Conservation (phyloP, 2,329 filamentous ascomycete species). For the Fusarium tupiense region DNA sequence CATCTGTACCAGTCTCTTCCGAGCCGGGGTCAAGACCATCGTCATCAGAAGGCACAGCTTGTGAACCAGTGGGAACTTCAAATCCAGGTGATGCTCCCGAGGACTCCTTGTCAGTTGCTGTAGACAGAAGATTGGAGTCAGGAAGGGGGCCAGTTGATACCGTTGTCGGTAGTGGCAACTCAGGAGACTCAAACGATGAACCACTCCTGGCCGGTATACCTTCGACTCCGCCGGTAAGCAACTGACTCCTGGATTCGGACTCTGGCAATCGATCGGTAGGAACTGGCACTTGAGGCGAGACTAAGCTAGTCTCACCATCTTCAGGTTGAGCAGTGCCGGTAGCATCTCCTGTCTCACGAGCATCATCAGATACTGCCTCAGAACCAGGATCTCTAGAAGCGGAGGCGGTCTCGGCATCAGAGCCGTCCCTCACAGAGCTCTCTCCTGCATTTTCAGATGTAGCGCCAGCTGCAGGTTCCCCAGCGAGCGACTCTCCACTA, state of each 20-base stretch:
- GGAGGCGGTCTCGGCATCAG: not conserved
- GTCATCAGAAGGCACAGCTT: not conserved
- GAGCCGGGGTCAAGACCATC: not conserved
- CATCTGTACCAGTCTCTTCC: not conserved
- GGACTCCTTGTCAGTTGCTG: not conserved
- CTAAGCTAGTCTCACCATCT: not conserved
- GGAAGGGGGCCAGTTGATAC: not conserved
- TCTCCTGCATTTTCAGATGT: fast-evolving
- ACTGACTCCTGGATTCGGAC: not conserved
- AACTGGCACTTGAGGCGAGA: not conserved
- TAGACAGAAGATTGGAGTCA: not conserved
- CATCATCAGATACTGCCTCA: not conserved
- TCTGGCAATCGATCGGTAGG: not conserved
- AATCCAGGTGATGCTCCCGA: not conserved
- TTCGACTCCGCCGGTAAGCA: not conserved
- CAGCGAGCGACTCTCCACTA: not conserved
- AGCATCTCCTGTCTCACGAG: not conserved
- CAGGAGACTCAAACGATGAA: not conserved
- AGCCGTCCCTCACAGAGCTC: not conserved
- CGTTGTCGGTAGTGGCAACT: not conserved
- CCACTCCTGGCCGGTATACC: not conserved
- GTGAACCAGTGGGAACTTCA: not conserved
- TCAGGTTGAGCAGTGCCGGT: not conserved
- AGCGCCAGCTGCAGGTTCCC: not conserved
- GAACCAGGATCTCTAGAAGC: not conserved